phyloP scores from a whole-genome alignment of 495 filamentous ascomycete genomes.

The Endocarpon pusillum region DNA sequence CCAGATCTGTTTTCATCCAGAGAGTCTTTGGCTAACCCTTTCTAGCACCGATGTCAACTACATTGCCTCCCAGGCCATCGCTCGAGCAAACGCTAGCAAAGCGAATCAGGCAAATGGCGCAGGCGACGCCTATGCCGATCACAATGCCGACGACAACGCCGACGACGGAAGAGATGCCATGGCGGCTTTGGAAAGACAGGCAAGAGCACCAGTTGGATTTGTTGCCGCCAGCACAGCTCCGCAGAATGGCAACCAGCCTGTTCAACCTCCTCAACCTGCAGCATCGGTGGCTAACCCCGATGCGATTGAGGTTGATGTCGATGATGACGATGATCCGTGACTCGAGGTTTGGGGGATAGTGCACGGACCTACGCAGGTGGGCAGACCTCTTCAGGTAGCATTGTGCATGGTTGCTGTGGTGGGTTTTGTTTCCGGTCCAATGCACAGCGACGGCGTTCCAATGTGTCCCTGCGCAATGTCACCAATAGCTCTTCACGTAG shows the following conservation, averaged over 20 bases:
- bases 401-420: too few relatives aligned
- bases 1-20: conserved; percentile 1
- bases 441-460: too few relatives aligned
- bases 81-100: conserved; percentile 51
- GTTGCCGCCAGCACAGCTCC: conserved; percentile 71
- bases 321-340: conserved; percentile 29
- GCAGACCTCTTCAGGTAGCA: too few relatives aligned
- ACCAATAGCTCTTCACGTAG: too few relatives aligned
- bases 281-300: conserved; percentile 69
- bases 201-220: conserved; percentile 76
- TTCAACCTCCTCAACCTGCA: conserved; percentile 22
- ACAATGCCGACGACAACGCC: conserved; percentile 21
- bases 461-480: too few relatives aligned
- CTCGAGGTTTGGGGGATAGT: too few relatives aligned
- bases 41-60: conserved; percentile 86
- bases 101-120: conserved; percentile 20
- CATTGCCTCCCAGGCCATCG: conserved; percentile 89
- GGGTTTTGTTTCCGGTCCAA: too few relatives aligned
- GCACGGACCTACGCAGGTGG: too few relatives aligned
- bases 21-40: conserved; percentile 10
- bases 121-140: conserved; percentile 13
- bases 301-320: conserved; percentile 71
- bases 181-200: conserved; percentile 77
- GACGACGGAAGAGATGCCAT: conserved; percentile 60
- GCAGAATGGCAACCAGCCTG: conserved; percentile 53